Evolutionary conservation across 306 rosid species (phyloP).

Genomic region (Cucumis cinereus): DNA sequence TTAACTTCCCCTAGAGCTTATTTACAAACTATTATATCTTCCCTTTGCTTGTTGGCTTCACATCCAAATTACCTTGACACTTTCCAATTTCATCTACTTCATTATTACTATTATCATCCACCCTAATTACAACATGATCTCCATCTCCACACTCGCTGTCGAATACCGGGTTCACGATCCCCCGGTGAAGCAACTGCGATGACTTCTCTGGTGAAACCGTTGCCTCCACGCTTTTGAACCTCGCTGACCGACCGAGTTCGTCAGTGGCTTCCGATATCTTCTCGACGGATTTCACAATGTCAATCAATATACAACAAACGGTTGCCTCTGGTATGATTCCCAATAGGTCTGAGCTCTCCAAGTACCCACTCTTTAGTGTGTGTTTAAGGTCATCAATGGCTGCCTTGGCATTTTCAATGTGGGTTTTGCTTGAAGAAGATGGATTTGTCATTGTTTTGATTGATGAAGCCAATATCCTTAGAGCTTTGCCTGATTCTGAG

Average conservation of each 20-base stretch:
- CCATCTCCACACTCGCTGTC: constrained; percentile 10
- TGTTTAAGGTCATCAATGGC: constrained; percentile 49
- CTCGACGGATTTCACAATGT: constrained; percentile 51
- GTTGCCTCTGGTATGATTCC: constrained; percentile 48
- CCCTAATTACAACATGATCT: constrained; percentile 2
- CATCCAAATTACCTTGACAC: background rate
- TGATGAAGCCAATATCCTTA: constrained; percentile 37
- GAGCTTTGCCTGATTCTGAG: constrained; percentile 45
- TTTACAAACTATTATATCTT: background rate
- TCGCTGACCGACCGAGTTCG: constrained; percentile 54
- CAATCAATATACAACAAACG: constrained; percentile 47
- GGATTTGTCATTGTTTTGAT: constrained; percentile 50
- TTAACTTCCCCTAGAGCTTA: background rate
- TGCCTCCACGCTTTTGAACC: constrained; percentile 38
- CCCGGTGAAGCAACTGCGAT: constrained; percentile 44
- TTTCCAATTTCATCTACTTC: background rate
- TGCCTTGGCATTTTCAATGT: constrained; percentile 34
- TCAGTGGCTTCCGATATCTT: constrained; percentile 43
- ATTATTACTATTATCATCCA: background rate
- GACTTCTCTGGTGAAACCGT: constrained; percentile 51
- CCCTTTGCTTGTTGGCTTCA: background rate
- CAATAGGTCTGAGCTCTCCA: constrained; percentile 33
- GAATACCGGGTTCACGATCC: constrained; percentile 46
- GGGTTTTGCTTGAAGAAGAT: constrained; percentile 19
- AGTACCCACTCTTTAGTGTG: constrained; percentile 23